Conservation (phyloP, 2,329 filamentous ascomycete genomes). For the Karstenula rhodostoma region DNA sequence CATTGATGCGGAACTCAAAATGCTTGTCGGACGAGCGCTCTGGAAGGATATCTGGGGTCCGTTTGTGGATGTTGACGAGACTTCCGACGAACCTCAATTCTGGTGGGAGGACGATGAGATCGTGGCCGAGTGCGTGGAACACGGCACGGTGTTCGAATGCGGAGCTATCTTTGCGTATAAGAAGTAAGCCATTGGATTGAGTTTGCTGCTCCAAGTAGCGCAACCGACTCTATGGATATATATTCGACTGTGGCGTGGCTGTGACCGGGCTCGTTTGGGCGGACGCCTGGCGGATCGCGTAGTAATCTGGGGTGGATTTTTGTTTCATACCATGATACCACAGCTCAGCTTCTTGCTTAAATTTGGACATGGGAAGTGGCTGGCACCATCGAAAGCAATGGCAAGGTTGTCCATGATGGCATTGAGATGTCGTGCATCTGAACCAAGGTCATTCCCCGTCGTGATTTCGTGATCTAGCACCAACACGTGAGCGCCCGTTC, state of each 20-base stretch:
- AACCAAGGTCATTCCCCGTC: neutral
- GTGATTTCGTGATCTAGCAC: conserved; percentile 1
- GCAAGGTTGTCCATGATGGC: conserved; percentile 1
- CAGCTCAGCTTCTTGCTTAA: neutral
- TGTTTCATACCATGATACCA: conserved; percentile 15
- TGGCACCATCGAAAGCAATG: neutral
- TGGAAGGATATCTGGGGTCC: conserved; percentile 51
- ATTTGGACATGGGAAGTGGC: neutral
- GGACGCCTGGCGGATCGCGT: neutral
- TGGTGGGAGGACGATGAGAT: conserved; percentile 52
- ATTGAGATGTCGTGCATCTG: neutral
- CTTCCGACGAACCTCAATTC: conserved; percentile 40
- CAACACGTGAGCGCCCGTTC: conserved; percentile 20
- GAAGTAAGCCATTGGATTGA: conserved; percentile 13
- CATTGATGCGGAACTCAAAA: conserved; percentile 43
- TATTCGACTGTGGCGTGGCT: neutral
- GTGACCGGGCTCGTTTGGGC: neutral
- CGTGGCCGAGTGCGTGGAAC: conserved; percentile 45
- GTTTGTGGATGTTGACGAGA: conserved; percentile 45
- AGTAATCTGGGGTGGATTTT: neutral
- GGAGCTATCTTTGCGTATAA: conserved; percentile 48
- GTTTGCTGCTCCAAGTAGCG: neutral
- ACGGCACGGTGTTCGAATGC: conserved; percentile 48
- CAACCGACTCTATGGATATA: neutral
- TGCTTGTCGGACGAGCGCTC: conserved; percentile 44